Percentiles rank a stretch among this genome's conserved stretches.
These are phyloP conservation scores for Spathaspora passalidarum DNA, from an alignment of 805 yeast species.

Conservation along the genomic window DNA sequence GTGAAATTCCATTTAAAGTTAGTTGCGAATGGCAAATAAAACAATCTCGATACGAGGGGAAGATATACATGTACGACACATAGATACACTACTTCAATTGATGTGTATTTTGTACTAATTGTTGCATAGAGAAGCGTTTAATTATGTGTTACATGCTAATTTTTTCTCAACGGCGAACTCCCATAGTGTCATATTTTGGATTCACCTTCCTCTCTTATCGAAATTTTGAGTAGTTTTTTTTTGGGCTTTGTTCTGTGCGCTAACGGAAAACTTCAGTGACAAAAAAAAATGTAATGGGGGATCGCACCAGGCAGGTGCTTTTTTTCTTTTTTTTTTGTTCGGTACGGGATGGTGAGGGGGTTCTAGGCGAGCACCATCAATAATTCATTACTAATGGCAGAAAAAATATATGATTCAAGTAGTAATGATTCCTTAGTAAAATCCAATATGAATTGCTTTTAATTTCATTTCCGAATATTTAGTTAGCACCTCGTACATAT, in stretches of 20 bases:
- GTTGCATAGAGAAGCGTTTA: not conserved
- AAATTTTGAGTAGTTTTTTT: not conserved
- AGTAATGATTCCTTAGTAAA: not conserved
- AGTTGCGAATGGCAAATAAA: not conserved
- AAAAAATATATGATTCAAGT: not conserved
- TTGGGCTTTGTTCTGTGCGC: not conserved
- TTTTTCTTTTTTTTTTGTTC: not conserved
- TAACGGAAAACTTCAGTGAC: too few relatives aligned
- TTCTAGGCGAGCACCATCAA: not conserved
- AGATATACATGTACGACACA: too few relatives aligned
- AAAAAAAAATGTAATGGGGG: not conserved
- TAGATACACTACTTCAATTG: not conserved
- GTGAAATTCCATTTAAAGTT: not conserved
- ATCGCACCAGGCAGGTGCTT: too few relatives aligned
- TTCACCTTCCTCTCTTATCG: constrained; percentile 1
- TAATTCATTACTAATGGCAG: not conserved
- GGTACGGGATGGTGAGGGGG: not conserved
- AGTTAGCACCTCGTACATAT: too few relatives aligned
- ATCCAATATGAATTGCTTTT: too few relatives aligned
- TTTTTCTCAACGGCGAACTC: not conserved
- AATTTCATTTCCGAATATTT: too few relatives aligned
- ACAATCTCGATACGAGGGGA: not conserved
- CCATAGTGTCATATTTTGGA: not conserved
- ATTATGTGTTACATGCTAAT: not conserved
- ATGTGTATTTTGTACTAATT: not conserved